Percentiles rank a stretch among this genome's conserved stretches.
phyloP scores from a whole-genome alignment of 2,329 filamentous ascomycete genomes.

The Penicillium brevicompactum region DNA sequence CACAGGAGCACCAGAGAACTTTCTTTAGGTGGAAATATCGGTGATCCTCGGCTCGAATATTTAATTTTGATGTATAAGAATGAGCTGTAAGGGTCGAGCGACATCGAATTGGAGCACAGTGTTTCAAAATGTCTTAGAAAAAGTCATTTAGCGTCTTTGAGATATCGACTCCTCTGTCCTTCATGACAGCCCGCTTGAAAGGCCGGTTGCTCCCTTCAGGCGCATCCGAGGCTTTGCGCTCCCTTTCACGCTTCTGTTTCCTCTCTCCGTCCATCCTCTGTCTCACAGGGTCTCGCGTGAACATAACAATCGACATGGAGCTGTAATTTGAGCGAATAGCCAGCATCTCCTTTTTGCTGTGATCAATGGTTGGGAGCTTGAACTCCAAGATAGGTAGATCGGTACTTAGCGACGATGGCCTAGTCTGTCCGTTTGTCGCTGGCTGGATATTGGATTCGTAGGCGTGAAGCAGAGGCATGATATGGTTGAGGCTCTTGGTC shows the following conservation, averaged over 20 bases:
- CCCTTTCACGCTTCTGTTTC: not conserved
- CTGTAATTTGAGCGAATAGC: slow-evolving; percentile 7
- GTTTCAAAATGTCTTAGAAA: not conserved
- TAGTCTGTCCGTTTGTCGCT: not conserved
- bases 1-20: too few species aligned
- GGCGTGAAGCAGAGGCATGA: slow-evolving; percentile 2
- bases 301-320: slow-evolving; percentile 5
- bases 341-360: slow-evolving; percentile 1
- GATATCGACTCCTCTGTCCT: slow-evolving; percentile 4
- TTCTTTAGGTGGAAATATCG: too few species aligned
- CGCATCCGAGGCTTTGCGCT: not conserved
- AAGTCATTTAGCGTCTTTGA: slow-evolving; percentile 2
- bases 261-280: not conserved
- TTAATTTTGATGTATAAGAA: too few species aligned
- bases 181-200: slow-evolving; percentile 7
- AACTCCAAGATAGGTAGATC: slow-evolving; percentile 6
- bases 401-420: not conserved
- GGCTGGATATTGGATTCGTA: slow-evolving; percentile 5
- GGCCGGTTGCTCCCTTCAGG: not conserved
- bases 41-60: not conserved
- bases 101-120: not conserved
- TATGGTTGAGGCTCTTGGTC: not conserved
- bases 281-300: not conserved
- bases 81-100: not conserved
- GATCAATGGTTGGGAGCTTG: slow-evolving; percentile 1